Evolutionary conservation across 2,329 filamentous ascomycete genomes (phyloP).

Genomic region (Aspergillus carbonarius): DNA sequence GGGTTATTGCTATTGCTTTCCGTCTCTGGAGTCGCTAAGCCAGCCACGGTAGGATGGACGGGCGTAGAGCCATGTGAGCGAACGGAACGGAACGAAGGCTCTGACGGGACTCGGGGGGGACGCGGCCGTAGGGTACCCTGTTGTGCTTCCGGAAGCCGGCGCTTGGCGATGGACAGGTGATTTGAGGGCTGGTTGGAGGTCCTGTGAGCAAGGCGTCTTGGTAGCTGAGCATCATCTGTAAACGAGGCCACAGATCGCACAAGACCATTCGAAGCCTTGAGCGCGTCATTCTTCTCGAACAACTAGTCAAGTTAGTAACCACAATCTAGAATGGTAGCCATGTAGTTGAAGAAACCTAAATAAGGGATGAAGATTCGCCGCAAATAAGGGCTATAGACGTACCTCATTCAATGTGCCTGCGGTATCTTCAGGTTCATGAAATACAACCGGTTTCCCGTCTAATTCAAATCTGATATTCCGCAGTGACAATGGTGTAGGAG

Average conservation of each 20-base stretch:
- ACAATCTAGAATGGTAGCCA: not conserved
- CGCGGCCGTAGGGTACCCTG: conserved; percentile 43
- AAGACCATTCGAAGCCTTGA: conserved; percentile 49
- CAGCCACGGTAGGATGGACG: conserved; percentile 31
- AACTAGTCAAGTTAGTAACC: conserved; percentile 35
- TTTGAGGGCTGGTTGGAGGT: conserved; percentile 26
- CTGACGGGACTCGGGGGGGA: conserved; percentile 43
- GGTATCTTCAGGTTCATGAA: conserved; percentile 62
- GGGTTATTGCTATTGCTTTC: conserved; percentile 33
- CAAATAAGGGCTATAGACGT: conserved; percentile 23
- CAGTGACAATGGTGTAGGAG: conserved; percentile 77
- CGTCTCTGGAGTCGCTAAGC: conserved; percentile 43
- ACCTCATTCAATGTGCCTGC: conserved; percentile 56
- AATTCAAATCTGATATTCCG: conserved; percentile 74
- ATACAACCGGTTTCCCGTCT: conserved; percentile 60
- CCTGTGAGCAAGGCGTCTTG: conserved; percentile 27
- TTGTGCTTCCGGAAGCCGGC: conserved; percentile 55
- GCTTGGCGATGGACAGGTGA: conserved; percentile 33
- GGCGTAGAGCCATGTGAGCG: conserved; percentile 30
- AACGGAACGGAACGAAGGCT: conserved; percentile 51
- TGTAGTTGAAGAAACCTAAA: not conserved
- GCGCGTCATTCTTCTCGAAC: conserved; percentile 44
- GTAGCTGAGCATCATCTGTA: conserved; percentile 35
- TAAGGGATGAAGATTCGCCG: not conserved
- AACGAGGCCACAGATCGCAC: conserved; percentile 48